Base-by-base conservation (phyloP, 2,329 filamentous ascomycete species). In the Aspergillus nomiae region DNA sequence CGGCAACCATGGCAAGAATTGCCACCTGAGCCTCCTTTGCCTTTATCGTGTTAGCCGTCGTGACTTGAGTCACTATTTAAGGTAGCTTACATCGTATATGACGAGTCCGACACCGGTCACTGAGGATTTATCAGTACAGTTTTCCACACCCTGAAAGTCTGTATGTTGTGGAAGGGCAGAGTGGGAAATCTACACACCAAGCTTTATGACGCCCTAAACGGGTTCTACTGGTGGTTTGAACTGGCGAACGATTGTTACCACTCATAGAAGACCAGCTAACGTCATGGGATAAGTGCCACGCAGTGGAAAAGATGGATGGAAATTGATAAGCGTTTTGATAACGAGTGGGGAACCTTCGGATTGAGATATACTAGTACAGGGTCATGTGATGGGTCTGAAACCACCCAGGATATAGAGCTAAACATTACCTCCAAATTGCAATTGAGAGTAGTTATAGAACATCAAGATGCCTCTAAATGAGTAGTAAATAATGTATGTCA, bases 41-140 rank as follows among this genome's bases (percentile, higher is more conserved):
- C 50, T 53, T 28, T 4, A 34, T 5, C 14, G 7, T 21, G 50
- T 53, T 21, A 53, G 50, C 8, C 24, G 3, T 28, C 6, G 24
- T 26, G 46, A 50, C 3, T 28, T 16, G 24, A 50, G 14, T 19
- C 34, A 19, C 14, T 26, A 12, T 16, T 21, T 6, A 12, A 12
- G 19, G 50, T 50, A 28, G n/a, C 50, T 10, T 16, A 53, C 50
- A 53, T 53, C 50, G 50, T 53, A 53, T 53, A 36, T 53, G 50
- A n/a, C 28, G 50, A 9, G 50, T 53, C 14, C 50, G 50, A 34
- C 50, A 32, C 30, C 50, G 50, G 11, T 53, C 50, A 53, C n/a
- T 53, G 11, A 28, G 3, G 24, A 32, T 21, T 16, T 21, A 34
- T 53, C 6, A 53, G 19, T 21, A 21, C 11, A 41, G 3, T 32